Evolutionary conservation across 805 yeast genomes (phyloP), one percentile per base, ranked within the genome.

Genomic region (Lipomyces orientalis): DNA sequence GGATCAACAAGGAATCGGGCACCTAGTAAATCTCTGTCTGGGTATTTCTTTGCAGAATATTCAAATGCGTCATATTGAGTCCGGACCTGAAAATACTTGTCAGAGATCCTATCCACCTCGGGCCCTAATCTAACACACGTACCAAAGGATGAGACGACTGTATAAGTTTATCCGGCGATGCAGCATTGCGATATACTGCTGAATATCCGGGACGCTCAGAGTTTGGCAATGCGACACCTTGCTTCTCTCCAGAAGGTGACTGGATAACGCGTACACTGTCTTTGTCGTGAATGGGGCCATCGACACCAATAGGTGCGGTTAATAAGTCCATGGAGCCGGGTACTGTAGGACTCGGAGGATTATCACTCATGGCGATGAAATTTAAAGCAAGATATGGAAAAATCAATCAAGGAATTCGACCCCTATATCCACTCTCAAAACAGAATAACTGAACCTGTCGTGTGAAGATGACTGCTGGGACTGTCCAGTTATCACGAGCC

Each of bases 151-250:
- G 76, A 58, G 80, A 62, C 12, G 73, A 55, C 55, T 76, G 69
- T 12, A 77, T 51, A 29, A 77, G 71, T 14, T 73, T 71, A 33
- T 77, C 79, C 19, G 78, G 75, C 5, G 79, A 70, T 14, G 77
- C 71, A 12, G 76, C 75, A 71, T 81, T 86, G 64, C 91, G 78
- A 74, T 82, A 88, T 8, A 85, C 75, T 1, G 85, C 82, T 34
- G 90, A 85, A 75, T 76, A 84, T 6, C 88, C 88, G 1, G 78
- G 79, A 64, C 78, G 74, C 43, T 75, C 74, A 12, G 83, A 69
- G 31, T 80, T 80, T 0, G 85, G 83, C 1, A 85, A 58, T 8
- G 82, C 76, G 0, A 75, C 75, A 6, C 81, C 81, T 73, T 81
- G 84, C 29, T 73, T 68, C 61, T 74, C 71, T 33, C 76, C 76